Evolutionary conservation across 805 yeast species (phyloP), one percentile per base, ranked within the genome.

Genomic region (Cyberlindnera maritima): DNA sequence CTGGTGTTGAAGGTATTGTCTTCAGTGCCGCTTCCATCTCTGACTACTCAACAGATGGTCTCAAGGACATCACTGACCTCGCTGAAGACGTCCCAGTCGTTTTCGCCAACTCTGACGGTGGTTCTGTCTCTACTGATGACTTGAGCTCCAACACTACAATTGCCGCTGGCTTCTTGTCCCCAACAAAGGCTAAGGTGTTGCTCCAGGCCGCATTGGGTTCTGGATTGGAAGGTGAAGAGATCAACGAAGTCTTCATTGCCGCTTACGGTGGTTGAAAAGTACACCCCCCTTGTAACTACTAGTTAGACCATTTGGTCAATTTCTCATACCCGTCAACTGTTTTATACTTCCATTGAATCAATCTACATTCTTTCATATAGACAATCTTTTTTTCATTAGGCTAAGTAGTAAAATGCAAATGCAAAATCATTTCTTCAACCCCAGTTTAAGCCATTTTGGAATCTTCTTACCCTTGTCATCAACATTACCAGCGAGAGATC

Each of bases 211-310:
- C 79, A 49, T 65, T 82, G 39, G 63, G 69, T 23, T 71, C 71
- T 31, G 66, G 65, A 2, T 70, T 70, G 56, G 54, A 65, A 21
- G 55, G 71, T 4, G 53, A 56, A 6, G 71, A 71, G 45, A 76
- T 76, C n/a, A 72, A 67, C 39, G 56, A 57, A 14, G 69, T 72
- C 4, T 82, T 81, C 56, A 61, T 62, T 14, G 75, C 76, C 3
- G 84, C 78, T 7, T 80, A 78, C 50, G 81, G 81, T 46, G 81
- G 80, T 42, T 71, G 53, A 52, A n/a, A n/a, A n/a, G n/a, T n/a
- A 26, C 17, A 36, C 4, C 15, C 21, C 14, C 33, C 14, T 13
- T 26, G 10, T 26, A 4, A 9, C 4, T n/a, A 26, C 14, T 26
- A 13, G 8, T n/a, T 9, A n/a, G 20, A 17, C 20, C 19, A 32